Percentiles rank a stretch among this genome's conserved stretches.
These are phyloP conservation scores for Myriosclerotinia duriaeana DNA, from an alignment of 2,329 filamentous ascomycete genomes.

Conservation along the genomic window DNA sequence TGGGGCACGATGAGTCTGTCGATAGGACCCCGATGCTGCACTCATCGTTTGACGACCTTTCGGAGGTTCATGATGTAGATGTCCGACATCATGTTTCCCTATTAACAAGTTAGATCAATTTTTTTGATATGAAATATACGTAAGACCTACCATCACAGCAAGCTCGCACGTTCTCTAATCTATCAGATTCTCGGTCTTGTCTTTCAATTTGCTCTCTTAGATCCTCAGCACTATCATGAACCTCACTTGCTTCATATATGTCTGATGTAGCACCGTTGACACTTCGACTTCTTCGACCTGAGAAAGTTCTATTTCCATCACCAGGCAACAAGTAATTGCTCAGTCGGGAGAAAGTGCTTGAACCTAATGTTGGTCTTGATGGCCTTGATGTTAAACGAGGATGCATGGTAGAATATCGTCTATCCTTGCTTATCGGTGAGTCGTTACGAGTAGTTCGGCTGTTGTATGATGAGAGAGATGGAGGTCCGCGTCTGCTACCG, in stretches of 20 bases:
- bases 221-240: constrained; percentile 80
- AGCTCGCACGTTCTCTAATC: constrained; percentile 90
- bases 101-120: constrained; percentile 30
- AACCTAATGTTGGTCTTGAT: constrained; percentile 33
- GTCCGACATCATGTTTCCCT: constrained; percentile 75
- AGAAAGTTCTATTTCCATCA: constrained; percentile 46
- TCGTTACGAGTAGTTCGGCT: constrained; percentile 69
- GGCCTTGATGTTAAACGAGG: constrained; percentile 31
- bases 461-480: constrained; percentile 77
- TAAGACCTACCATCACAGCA: constrained; percentile 89
- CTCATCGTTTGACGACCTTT: constrained; percentile 42
- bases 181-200: constrained; percentile 73
- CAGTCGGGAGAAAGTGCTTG: constrained; percentile 57
- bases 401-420: constrained; percentile 25
- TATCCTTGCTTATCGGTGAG: constrained; percentile 50
- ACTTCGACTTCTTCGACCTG: constrained; percentile 54
- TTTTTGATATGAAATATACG: neutral
- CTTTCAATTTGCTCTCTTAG: constrained; percentile 75
- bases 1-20: constrained; percentile 22
- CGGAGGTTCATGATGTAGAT: constrained; percentile 51
- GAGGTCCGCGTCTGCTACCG: constrained; percentile 51
- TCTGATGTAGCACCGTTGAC: constrained; percentile 42
- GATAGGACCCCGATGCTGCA: constrained; percentile 29
- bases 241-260: constrained; percentile 57
- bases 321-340: constrained; percentile 57